Evolutionary conservation across 495 filamentous ascomycete genomes (phyloP).

Genomic region (Geopyxis carbonaria): DNA sequence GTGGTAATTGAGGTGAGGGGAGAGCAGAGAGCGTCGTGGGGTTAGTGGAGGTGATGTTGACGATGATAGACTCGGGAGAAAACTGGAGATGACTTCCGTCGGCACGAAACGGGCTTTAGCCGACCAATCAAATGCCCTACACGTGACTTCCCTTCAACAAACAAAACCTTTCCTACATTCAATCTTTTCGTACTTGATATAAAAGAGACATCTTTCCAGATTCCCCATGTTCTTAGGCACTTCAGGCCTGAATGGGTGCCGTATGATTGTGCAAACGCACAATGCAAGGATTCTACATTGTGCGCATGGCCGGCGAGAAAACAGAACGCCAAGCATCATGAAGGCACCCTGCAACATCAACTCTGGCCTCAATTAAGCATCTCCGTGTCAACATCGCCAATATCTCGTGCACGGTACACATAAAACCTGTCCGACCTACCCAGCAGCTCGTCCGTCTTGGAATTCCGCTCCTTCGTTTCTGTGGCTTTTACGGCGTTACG

Average conservation of each 20-base stretch:
- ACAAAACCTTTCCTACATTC: too few species aligned
- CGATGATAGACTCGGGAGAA: constrained; percentile 5
- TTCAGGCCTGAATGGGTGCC: too few species aligned
- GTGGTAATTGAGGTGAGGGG: constrained; percentile 6
- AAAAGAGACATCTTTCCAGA: too few species aligned
- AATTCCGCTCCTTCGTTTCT: not conserved
- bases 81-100: constrained; percentile 1
- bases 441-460: not conserved
- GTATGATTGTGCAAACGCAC: too few species aligned
- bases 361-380: constrained; percentile 6
- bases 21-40: constrained; percentile 1
- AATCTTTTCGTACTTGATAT: too few species aligned
- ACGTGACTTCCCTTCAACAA: too few species aligned
- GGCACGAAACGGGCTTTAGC: constrained; percentile 1
- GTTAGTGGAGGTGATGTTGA: constrained; percentile 2
- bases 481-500: constrained; percentile 5
- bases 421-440: too few species aligned
- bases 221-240: too few species aligned
- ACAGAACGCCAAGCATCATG: constrained; percentile 3
- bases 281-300: too few species aligned
- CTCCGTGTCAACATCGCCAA: not conserved
- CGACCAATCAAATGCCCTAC: not conserved
- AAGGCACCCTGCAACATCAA: constrained; percentile 3
- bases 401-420: too few species aligned
- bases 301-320: not conserved